Percentiles rank a stretch among this genome's conserved stretches.
These are phyloP conservation scores for Paraconiothyrium sp. DNA, from an alignment of 2,329 filamentous ascomycete genomes.

Conservation along the genomic window DNA sequence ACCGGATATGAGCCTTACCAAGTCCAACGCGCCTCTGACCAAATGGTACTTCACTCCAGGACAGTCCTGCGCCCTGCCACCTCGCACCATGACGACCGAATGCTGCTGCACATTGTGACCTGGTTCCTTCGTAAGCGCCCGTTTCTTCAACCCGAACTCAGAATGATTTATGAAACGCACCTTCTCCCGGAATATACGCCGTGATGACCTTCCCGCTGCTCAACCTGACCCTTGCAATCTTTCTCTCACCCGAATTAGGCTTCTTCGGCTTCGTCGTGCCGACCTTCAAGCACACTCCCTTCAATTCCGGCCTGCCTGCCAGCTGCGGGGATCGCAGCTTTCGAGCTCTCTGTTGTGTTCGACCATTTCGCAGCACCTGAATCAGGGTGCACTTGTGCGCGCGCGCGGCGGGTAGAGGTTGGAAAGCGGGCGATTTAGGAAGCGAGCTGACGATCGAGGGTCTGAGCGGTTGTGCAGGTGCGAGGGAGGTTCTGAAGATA, in stretches of 20 bases:
- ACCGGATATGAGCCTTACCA: slow-evolving; percentile 66
- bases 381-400: slow-evolving; percentile 58
- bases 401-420: slow-evolving; percentile 51
- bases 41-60: slow-evolving; percentile 97
- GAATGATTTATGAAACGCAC: slow-evolving; percentile 44
- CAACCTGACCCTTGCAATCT: slow-evolving; percentile 90
- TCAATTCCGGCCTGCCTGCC: slow-evolving; percentile 79
- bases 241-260: slow-evolving; percentile 96
- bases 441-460: slow-evolving; percentile 33
- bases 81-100: slow-evolving; percentile 94
- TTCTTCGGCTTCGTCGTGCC: slow-evolving; percentile 97
- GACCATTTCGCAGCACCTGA: slow-evolving; percentile 72
- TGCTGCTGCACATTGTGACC: slow-evolving; percentile 99
- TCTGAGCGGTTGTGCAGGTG: slow-evolving; percentile 24
- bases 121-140: slow-evolving; percentile 35
- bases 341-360: slow-evolving; percentile 80
- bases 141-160: neutral
- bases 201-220: slow-evolving; percentile 88
- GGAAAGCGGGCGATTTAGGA: slow-evolving; percentile 24
- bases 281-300: slow-evolving; percentile 95
- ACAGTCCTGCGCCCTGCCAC: slow-evolving; percentile 94
- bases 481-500: slow-evolving; percentile 28
- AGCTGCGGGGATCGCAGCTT: slow-evolving; percentile 90
- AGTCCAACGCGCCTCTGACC: slow-evolving; percentile 88
- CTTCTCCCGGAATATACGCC: slow-evolving; percentile 95